Conservation (phyloP, 2,329 filamentous ascomycete genomes). For the Xylaria sp. region DNA sequence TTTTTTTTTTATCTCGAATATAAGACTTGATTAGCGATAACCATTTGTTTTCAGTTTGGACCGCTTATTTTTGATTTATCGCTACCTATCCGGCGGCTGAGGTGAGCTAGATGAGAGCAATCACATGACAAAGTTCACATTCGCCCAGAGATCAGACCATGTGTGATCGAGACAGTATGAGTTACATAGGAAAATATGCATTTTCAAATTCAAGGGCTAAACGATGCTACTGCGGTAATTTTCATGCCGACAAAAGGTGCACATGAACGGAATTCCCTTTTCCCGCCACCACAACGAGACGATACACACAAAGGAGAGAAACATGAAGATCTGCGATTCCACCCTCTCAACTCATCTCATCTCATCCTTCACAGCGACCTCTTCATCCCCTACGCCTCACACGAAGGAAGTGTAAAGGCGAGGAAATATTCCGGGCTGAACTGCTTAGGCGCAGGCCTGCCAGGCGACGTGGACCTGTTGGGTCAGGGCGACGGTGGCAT, state of each 20-base stretch:
- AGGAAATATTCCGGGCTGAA: neutral
- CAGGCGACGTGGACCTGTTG: slow-evolving; percentile 58
- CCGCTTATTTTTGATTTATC: neutral
- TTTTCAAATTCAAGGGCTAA: slow-evolving; percentile 29
- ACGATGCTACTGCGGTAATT: slow-evolving; percentile 27
- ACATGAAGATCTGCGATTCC: neutral
- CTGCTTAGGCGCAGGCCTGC: slow-evolving; percentile 48
- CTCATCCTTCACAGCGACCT: neutral
- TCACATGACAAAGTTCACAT: neutral
- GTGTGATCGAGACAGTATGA: neutral
- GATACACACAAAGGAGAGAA: slow-evolving; percentile 22
- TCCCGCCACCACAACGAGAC: slow-evolving; percentile 27
- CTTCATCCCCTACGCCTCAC: neutral
- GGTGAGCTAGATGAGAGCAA: neutral
- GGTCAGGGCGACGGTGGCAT: slow-evolving; percentile 58
- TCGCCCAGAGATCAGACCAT: slow-evolving; percentile 4
- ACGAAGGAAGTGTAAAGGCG: too few species aligned
- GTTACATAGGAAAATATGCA: slow-evolving; percentile 10
- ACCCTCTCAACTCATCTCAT: neutral
- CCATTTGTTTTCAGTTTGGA: neutral
- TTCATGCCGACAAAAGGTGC: slow-evolving; percentile 26
- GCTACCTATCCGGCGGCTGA: neutral
- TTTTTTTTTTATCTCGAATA: fast-evolving
- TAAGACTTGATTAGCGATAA: neutral
- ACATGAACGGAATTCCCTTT: slow-evolving; percentile 22